phyloP scores from a whole-genome alignment of 306 rosid genomes.

The Dalbergia cochinchinensis region DNA sequence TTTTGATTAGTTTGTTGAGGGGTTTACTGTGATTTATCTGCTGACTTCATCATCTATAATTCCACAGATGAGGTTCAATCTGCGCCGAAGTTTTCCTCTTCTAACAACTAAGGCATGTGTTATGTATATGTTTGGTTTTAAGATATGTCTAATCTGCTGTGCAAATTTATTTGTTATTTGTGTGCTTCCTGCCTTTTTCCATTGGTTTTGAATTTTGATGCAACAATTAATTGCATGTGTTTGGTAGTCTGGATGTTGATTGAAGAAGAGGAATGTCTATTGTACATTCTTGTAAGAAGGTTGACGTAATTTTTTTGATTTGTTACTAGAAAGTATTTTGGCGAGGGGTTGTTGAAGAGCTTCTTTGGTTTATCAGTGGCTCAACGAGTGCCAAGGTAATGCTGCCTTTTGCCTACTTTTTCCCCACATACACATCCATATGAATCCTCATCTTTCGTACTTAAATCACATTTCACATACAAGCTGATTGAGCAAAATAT shows the following conservation, averaged over 20 bases:
- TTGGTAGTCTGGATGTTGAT: conserved; percentile 19
- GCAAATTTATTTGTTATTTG: conserved; percentile 21
- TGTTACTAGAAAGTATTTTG: conserved; percentile 92
- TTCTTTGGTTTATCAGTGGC: conserved; percentile 98
- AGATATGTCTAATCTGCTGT: conserved; percentile 20
- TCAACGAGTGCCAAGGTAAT: conserved; percentile 95
- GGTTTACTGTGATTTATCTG: conserved; percentile 38
- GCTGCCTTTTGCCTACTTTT: conserved; percentile 14
- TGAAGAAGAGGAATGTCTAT: conserved; percentile 33
- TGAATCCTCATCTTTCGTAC: conserved; percentile 20
- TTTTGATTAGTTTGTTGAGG: conserved; percentile 38
- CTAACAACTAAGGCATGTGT: conserved; percentile 86
- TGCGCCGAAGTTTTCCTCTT: conserved; percentile 88
- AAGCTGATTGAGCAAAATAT: conserved; percentile 4
- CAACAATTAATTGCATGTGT: background rate
- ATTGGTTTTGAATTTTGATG: conserved; percentile 24
- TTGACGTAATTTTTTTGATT: conserved; percentile 54
- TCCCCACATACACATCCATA: background rate
- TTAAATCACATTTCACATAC: conserved; percentile 10
- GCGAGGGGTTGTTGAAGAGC: conserved; percentile 99
- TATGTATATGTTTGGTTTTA: conserved; percentile 38
- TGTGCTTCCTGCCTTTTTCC: conserved; percentile 20
- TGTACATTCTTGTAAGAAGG: conserved; percentile 28
- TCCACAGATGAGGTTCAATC: conserved; percentile 85
- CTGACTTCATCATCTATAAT: conserved; percentile 36